Percentiles rank a stretch among this genome's conserved stretches.
These are phyloP conservation scores for Curvularia lunata DNA, from an alignment of 2,329 filamentous ascomycete genomes.

Conservation along the genomic window DNA sequence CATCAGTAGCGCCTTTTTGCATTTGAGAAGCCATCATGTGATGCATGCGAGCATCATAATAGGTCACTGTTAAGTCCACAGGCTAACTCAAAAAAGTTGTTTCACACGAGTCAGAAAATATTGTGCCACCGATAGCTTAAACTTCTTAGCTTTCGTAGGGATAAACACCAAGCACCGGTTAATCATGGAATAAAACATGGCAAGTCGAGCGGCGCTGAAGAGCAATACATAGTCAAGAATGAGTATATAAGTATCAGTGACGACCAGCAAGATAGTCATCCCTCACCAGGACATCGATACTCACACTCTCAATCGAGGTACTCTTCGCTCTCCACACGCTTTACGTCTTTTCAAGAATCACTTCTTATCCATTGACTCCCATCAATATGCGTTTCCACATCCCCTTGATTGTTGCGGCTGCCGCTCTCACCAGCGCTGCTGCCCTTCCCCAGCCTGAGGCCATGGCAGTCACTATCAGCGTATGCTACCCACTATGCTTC, in stretches of 20 bases:
- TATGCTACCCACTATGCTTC: neutral
- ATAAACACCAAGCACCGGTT: neutral
- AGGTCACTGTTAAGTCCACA: too few species aligned
- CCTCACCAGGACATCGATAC: neutral
- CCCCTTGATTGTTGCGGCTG: neutral
- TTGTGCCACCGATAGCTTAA: neutral
- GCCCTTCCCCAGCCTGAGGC: neutral
- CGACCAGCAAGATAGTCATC: neutral
- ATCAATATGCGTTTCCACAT: slow-evolving; percentile 4
- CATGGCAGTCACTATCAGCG: neutral
- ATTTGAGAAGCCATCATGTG: neutral
- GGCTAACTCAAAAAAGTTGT: neutral
- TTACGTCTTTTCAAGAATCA: neutral
- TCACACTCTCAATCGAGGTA: neutral
- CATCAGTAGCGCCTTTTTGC: neutral
- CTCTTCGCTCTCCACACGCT: neutral
- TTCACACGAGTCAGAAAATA: neutral
- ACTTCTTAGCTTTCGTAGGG: neutral
- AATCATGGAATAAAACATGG: neutral
- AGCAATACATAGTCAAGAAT: neutral
- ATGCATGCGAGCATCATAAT: neutral
- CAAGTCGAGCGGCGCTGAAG: neutral
- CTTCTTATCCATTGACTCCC: neutral
- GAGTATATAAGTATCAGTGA: neutral
- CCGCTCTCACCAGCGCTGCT: neutral